Base-by-base conservation (phyloP, 228 moss, liverwort and hornwort species). In the Sphagnum magellanicum region DNA sequence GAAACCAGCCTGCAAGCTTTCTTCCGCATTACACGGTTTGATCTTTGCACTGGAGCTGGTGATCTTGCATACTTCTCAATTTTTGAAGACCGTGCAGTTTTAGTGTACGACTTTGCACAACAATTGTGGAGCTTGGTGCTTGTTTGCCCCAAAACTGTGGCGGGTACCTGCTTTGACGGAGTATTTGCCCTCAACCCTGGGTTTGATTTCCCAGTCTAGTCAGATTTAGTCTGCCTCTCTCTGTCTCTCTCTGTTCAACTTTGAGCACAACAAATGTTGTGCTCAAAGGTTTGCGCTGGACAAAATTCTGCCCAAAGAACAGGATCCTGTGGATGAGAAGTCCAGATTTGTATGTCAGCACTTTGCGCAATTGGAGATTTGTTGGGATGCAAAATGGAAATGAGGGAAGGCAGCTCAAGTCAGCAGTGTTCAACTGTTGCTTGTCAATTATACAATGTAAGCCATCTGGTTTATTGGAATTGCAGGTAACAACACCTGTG, bases 131-230 rank as follows among this genome's bases (percentile, higher is more conserved):
- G 63, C 46, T 78, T 78, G 53, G 52, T 74, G 67, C 76, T 76
- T 11, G 68, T 61, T 5, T 15, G 70, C 32, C 74, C 78, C 32
- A 59, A 50, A 8, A 49, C 60, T 10, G 61, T 60, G 68, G 60
- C 65, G 46, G 66, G 67, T 51, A 66, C 53, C 68, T 60, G 78
- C 32, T 59, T 74, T 69, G 76, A 70, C 59, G 70, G 51, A 9
- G 70, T 83, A 4, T 76, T 83, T 51, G 74, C 86, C 50, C 76
- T 78, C 48, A 76, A 60, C 49, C 80, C 80, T 63, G 67, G 80
- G 48, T 87, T 83, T 63, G 60, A 51, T n/a, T 68, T 77, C 50
- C 51, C 52, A 47, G 52, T 76, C 9, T 80, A 61, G 79, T 32
- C 51, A 55, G 9, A 55, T 7, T 55, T 55, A 55, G 9, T 8